phyloP scores from a whole-genome alignment of 495 filamentous ascomycete genomes.

The Penicillium egyptiacum region DNA sequence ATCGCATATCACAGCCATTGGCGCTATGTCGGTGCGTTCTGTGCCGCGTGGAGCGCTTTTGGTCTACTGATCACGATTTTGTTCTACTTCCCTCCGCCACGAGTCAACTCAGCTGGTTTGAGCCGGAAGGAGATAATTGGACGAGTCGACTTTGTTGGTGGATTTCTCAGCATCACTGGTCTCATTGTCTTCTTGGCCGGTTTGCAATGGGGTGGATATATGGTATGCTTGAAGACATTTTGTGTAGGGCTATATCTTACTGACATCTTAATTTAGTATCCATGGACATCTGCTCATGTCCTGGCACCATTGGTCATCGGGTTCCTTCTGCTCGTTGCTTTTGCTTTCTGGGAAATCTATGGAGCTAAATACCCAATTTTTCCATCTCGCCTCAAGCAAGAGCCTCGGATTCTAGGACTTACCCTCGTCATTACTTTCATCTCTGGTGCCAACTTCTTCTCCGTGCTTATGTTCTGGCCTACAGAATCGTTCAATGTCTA shows the following conservation, averaged over 20 bases:
- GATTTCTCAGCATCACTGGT: conserved; percentile 63
- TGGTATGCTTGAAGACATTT: conserved; percentile 34
- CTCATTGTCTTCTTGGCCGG: conserved; percentile 66
- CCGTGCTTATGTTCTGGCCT: conserved; percentile 72
- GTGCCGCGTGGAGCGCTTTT: conserved; percentile 59
- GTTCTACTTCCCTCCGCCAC: conserved; percentile 68
- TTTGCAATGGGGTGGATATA: conserved; percentile 68
- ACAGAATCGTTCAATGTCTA: conserved; percentile 74
- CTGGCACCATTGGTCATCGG: conserved; percentile 61
- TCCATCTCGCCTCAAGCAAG: conserved; percentile 60
- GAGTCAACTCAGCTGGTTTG: conserved; percentile 53
- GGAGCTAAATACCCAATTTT: conserved; percentile 66
- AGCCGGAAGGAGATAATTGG: conserved; percentile 51
- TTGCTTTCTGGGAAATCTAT: conserved; percentile 61
- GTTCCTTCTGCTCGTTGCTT: conserved; percentile 51
- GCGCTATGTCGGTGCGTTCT: conserved; percentile 64
- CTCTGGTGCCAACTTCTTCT: conserved; percentile 74
- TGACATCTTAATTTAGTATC: conserved; percentile 44
- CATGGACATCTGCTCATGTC: conserved; percentile 58
- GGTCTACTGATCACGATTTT: conserved; percentile 59
- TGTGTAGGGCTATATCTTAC: background rate
- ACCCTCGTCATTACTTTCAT: conserved; percentile 74
- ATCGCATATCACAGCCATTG: conserved; percentile 60
- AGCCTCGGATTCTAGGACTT: conserved; percentile 60
- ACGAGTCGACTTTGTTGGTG: conserved; percentile 66